phyloP scores from a whole-genome alignment of 371 early-diverging fungal genomes.

The Coemansia sp. region DNA sequence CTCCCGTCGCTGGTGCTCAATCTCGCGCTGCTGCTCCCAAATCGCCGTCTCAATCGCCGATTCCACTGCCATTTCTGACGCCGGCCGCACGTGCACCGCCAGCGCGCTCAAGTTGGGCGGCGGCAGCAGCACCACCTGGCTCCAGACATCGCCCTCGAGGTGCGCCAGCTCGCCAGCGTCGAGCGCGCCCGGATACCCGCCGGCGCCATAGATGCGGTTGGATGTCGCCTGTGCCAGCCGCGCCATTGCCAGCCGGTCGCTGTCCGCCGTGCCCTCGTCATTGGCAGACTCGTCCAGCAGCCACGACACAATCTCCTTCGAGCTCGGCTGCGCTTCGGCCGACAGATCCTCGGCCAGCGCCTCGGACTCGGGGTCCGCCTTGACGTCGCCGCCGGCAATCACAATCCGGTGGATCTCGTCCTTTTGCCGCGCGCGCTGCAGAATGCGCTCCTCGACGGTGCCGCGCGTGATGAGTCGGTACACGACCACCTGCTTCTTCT shows the following conservation, averaged over 20 bases:
- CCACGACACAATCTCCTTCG: conserved; percentile 84
- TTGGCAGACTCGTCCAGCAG: conserved; percentile 76
- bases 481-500: conserved; percentile 94
- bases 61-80: conserved; percentile 9
- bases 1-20: conserved; percentile 16
- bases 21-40: conserved; percentile 19
- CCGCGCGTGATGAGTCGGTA: conserved; percentile 89
- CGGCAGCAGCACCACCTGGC: conserved; percentile 29
- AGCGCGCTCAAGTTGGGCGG: conserved; percentile 15
- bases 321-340: conserved; percentile 72
- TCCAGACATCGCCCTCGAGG: conserved; percentile 20
- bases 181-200: conserved; percentile 31
- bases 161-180: conserved; percentile 12
- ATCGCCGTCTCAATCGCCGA: conserved; percentile 24
- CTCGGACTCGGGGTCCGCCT: conserved; percentile 9
- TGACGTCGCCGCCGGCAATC: conserved; percentile 85
- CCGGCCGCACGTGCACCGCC: neutral
- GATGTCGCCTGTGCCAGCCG: conserved; percentile 44
- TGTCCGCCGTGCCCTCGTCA: conserved; percentile 43
- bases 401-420: conserved; percentile 97
- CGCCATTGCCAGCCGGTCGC: conserved; percentile 29
- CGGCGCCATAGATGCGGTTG: conserved; percentile 41
- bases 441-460: conserved; percentile 90
- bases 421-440: conserved; percentile 91
- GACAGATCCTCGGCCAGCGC: conserved; percentile 28